These are phyloP conservation scores for Globisporangium paroecandrum DNA, from an alignment of 352 stramenopile species.

Conservation along the genomic window DNA sequence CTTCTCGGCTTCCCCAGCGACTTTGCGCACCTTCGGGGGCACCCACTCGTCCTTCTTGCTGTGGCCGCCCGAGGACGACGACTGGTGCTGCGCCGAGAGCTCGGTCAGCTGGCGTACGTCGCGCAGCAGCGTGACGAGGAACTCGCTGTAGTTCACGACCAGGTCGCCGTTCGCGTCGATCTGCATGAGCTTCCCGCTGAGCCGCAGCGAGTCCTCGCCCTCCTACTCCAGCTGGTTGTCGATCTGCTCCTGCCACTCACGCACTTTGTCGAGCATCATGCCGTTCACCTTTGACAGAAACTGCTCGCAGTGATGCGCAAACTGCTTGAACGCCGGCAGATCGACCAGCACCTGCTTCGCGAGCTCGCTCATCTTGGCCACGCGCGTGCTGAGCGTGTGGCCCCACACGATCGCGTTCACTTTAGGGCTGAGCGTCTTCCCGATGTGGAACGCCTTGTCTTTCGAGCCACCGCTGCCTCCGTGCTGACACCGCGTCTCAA, in stretches of 20 bases:
- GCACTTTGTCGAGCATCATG: conserved; percentile 74
- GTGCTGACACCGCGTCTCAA: conserved; percentile 55
- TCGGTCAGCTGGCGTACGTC: conserved; percentile 92
- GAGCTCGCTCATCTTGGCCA: conserved; percentile 52
- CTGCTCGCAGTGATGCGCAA: conserved; percentile 55
- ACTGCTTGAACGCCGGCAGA: conserved; percentile 51
- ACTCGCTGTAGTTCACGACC: conserved; percentile 93
- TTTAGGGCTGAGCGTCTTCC: conserved; percentile 81
- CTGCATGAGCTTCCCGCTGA: conserved; percentile 89
- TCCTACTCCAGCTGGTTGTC: conserved; percentile 60
- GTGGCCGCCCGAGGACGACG: conserved; percentile 7
- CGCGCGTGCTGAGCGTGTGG: conserved; percentile 59
- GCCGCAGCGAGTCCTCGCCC: conserved; percentile 52
- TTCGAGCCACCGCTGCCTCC: conserved; percentile 13
- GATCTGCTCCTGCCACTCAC: conserved; percentile 86
- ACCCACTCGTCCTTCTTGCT: conserved; percentile 53
- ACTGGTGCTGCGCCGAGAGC: conserved; percentile 57
- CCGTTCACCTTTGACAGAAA: conserved; percentile 52
- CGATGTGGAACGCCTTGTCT: conserved; percentile 43
- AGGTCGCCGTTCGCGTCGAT: conserved; percentile 87
- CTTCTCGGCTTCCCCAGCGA: conserved; percentile 87
- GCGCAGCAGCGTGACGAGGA: conserved; percentile 89
- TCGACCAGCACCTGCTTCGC: conserved; percentile 59
- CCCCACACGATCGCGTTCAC: conserved; percentile 86
- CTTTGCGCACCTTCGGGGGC: conserved; percentile 54